These are phyloP conservation scores for Pyrenophora tritici-repentis DNA, from an alignment of 2,329 filamentous ascomycete genomes.

Conservation along the genomic window DNA sequence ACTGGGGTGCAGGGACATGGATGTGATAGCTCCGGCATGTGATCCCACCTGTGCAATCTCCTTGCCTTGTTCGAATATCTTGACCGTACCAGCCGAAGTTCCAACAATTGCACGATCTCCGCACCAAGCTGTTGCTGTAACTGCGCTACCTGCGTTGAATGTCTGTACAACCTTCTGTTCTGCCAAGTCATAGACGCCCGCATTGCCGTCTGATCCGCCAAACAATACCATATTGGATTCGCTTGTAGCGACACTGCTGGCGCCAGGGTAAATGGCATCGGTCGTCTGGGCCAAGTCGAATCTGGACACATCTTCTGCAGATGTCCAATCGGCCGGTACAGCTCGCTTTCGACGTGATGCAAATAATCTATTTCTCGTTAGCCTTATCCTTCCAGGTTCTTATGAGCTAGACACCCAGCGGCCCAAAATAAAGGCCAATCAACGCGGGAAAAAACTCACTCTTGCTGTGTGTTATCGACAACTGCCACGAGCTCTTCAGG, in stretches of 20 bases:
- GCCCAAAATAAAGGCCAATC: too few relatives aligned
- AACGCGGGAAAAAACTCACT: conserved; percentile 57
- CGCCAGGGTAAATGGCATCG: conserved; percentile 64
- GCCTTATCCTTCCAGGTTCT: background rate
- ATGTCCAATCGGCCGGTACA: conserved; percentile 83
- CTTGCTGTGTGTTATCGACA: conserved; percentile 79
- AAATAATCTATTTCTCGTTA: conserved; percentile 67
- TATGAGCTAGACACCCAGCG: too few relatives aligned
- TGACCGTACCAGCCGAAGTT: conserved; percentile 76
- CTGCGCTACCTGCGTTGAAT: conserved; percentile 65
- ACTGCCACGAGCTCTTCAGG: conserved; percentile 72
- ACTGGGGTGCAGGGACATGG: conserved; percentile 79
- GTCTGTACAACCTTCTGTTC: conserved; percentile 75
- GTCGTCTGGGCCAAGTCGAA: conserved; percentile 61
- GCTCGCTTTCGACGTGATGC: conserved; percentile 88
- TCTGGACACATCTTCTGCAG: conserved; percentile 68
- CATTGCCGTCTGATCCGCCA: conserved; percentile 74
- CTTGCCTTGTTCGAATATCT: conserved; percentile 74
- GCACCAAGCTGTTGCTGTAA: conserved; percentile 70
- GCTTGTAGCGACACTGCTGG: conserved; percentile 63
- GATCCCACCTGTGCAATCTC: conserved; percentile 74
- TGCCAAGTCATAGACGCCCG: conserved; percentile 78
- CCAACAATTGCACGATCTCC: conserved; percentile 72
- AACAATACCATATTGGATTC: conserved; percentile 69
- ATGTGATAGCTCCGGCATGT: conserved; percentile 81